These are phyloP conservation scores for Punica granatum DNA, from an alignment of 345 rosid species.

Conservation along the genomic window DNA sequence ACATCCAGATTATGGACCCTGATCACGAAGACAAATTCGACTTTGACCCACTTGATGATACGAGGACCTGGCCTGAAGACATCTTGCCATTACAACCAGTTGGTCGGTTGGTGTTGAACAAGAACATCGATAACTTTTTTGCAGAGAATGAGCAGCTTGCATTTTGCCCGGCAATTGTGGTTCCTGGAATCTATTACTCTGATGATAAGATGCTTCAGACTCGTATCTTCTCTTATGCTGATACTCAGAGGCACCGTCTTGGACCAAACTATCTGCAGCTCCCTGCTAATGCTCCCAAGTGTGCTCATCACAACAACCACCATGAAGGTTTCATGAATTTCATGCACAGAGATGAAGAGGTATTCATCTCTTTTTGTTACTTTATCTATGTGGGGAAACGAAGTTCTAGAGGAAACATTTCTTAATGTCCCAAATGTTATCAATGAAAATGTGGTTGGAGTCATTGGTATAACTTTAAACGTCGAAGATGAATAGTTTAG, in stretches of 20 bases:
- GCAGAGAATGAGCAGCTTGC: conserved; percentile 94
- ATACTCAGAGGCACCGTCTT: conserved; percentile 97
- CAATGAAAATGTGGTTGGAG: too few species aligned
- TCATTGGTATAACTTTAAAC: too few species aligned
- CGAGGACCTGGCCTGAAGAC: conserved; percentile 98
- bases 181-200: conserved; percentile 86
- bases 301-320: conserved; percentile 91
- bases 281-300: conserved; percentile 93
- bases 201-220: conserved; percentile 88
- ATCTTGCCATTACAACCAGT: conserved; percentile 92
- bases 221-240: conserved; percentile 77
- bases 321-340: conserved; percentile 90
- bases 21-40: conserved; percentile 69
- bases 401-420: background rate
- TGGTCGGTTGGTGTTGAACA: conserved; percentile 94
- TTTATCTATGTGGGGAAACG: background rate
- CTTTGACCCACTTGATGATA: conserved; percentile 94
- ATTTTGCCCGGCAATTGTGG: conserved; percentile 84
- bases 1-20: conserved; percentile 80
- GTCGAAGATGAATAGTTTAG: background rate
- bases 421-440: too few species aligned
- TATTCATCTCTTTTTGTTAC: conserved; percentile 11
- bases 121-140: conserved; percentile 92
- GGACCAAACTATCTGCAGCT: conserved; percentile 96
- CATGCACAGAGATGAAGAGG: conserved; percentile 90